A percentile compares a stretch with the other conserved stretches of the same genome.
phyloP scores from a whole-genome alignment of 2,329 filamentous ascomycete species.

The Arthrobotrys entomopaga region DNA sequence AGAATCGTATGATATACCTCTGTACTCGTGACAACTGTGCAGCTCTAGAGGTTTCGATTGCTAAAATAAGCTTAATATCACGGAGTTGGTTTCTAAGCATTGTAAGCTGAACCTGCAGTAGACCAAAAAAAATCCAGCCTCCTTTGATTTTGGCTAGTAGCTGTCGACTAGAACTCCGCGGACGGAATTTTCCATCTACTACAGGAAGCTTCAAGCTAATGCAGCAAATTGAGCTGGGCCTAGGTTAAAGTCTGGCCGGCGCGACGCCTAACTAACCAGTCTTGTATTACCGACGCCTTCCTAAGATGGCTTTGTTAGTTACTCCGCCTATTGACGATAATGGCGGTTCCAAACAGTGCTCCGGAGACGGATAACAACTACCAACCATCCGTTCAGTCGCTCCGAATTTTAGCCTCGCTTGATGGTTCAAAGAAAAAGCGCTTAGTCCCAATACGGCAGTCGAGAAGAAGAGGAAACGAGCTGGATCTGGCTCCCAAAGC shows the following conservation, averaged over 20 bases:
- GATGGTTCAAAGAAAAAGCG: background rate
- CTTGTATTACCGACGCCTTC: background rate
- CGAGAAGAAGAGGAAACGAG: conserved; percentile 39
- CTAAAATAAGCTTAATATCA: conserved; percentile 30
- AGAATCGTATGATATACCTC: too few species aligned
- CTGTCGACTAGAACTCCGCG: conserved; percentile 1
- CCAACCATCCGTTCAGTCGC: background rate
- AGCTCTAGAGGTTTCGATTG: conserved; percentile 1
- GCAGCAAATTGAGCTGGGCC: too few species aligned
- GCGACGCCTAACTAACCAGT: background rate
- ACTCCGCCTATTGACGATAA: conserved; percentile 32
- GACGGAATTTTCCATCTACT: conserved; percentile 1
- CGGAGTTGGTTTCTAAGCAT: conserved; percentile 7
- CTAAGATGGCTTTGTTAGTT: background rate
- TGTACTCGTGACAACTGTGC: background rate
- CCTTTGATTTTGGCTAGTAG: conserved; percentile 6
- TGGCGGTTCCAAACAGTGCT: conserved; percentile 14
- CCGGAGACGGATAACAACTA: conserved; percentile 2
- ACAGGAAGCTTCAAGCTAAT: background rate
- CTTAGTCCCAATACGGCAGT: conserved; percentile 32
- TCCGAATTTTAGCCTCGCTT: background rate
- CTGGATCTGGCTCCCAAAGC: background rate
- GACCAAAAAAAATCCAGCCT: conserved; percentile 10
- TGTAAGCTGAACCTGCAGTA: conserved; percentile 7
- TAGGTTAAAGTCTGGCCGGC: too few species aligned